Evolutionary conservation across 1,139 yeast species (phyloP).

Genomic region (Hanseniaspora uvarum): DNA sequence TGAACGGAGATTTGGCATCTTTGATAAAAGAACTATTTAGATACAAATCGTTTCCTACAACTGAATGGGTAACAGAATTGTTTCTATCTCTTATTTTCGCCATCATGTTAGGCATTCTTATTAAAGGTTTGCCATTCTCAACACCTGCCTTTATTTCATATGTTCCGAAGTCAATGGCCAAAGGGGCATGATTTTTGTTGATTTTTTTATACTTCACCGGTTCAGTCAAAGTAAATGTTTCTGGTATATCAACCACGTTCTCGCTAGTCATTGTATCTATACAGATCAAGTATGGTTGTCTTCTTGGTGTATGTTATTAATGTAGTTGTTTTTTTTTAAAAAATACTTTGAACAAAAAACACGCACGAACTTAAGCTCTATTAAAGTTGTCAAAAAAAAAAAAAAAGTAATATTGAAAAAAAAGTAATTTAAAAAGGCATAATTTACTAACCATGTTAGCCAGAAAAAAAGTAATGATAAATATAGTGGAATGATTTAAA

Average conservation of each 20-base stretch:
- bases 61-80: constrained; percentile 49
- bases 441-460: too few relatives aligned
- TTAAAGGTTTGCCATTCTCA: constrained; percentile 33
- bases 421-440: too few relatives aligned
- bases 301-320: not conserved
- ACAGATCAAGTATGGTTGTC: not conserved
- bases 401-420: too few relatives aligned
- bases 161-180: constrained; percentile 75
- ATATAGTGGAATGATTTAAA: constrained; percentile 45
- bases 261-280: not conserved
- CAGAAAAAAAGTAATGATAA: too few relatives aligned
- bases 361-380: not conserved
- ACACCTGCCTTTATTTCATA: constrained; percentile 63
- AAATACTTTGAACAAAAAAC: not conserved
- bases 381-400: not conserved
- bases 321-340: not conserved
- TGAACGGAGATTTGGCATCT: constrained; percentile 70
- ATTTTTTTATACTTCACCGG: not conserved
- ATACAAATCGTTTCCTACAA: constrained; percentile 74
- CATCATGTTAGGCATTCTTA: constrained; percentile 63
- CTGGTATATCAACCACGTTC: not conserved
- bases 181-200: constrained; percentile 37
- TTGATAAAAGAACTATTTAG: constrained; percentile 60
- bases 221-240: not conserved
- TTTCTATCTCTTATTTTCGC: constrained; percentile 74